Conservation (phyloP, 78 protist genomes). For the Dictyostelium intermedium region DNA sequence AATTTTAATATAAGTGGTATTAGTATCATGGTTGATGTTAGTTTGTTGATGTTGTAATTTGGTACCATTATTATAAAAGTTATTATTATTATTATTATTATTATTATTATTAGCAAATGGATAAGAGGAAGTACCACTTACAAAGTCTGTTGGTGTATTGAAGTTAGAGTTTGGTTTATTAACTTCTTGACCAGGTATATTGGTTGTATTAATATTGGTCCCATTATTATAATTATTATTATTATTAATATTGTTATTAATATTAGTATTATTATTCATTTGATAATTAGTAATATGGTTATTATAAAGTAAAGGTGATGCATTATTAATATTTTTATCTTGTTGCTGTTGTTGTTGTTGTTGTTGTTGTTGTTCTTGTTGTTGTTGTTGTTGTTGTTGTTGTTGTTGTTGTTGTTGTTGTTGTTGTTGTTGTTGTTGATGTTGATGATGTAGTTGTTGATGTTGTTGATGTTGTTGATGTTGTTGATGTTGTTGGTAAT, state of each 20-base stretch:
- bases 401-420: neutral
- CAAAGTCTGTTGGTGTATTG: neutral
- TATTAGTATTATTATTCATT: neutral
- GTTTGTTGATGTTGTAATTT: neutral
- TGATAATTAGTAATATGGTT: neutral
- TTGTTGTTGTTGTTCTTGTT: neutral
- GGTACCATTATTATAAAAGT: neutral
- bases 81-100: too few relatives aligned
- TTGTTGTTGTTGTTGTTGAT: neutral
- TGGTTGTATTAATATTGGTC: neutral
- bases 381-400: neutral
- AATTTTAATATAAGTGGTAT: neutral
- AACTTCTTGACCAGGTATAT: neutral
- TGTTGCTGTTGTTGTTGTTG: neutral
- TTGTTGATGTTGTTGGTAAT: neutral
- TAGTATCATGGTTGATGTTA: neutral
- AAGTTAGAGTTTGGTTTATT: neutral
- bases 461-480: neutral
- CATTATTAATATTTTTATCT: neutral
- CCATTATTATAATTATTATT: too few relatives aligned
- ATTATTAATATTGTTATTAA: too few relatives aligned
- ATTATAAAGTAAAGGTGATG: neutral
- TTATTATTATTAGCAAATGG: too few relatives aligned
- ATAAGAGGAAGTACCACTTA: neutral
- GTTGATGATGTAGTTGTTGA: constrained; percentile 10